Conservation (phyloP, 148 eudicot species). For the Rhododendron mucronatum region DNA sequence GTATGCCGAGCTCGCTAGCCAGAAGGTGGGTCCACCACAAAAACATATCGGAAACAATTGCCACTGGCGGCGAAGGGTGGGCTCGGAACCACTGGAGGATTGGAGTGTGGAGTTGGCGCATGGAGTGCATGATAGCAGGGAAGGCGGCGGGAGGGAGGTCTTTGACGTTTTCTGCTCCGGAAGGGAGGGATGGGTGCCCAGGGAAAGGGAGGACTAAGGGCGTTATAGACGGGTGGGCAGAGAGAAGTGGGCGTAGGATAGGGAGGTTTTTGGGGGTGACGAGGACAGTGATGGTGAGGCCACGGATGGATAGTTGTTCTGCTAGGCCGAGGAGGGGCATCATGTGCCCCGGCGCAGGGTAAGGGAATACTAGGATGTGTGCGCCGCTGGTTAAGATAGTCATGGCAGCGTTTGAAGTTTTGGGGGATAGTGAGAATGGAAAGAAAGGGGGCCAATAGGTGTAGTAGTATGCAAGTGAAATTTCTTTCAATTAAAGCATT, state of each 20-base stretch:
- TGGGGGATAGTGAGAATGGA: neutral
- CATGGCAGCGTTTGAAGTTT: neutral
- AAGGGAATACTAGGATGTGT: conserved; percentile 61
- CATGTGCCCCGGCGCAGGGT: conserved; percentile 78
- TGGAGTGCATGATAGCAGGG: conserved; percentile 1
- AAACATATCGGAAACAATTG: conserved; percentile 59
- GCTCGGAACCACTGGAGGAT: conserved; percentile 48
- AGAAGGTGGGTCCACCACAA: conserved; percentile 55
- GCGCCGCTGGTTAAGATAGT: neutral
- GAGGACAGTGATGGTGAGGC: conserved; percentile 44
- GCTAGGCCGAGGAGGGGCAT: conserved; percentile 56
- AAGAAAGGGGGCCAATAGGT: neutral
- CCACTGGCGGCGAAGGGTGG: conserved; percentile 47
- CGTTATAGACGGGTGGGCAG: conserved; percentile 39
- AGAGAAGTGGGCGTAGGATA: conserved; percentile 38
- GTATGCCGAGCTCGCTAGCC: conserved; percentile 36
- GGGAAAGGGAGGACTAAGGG: conserved; percentile 40
- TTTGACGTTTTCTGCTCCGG: conserved; percentile 6
- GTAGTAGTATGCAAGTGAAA: neutral
- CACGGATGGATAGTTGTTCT: conserved; percentile 38
- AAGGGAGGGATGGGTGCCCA: conserved; percentile 24
- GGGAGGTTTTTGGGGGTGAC: conserved; percentile 68
- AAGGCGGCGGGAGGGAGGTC: conserved; percentile 11
- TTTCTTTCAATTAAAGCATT: neutral
- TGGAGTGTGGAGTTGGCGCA: conserved; percentile 27